Percentiles rank a stretch among this genome's conserved stretches.
These are phyloP conservation scores for Rhizophora apiculata DNA, from an alignment of 345 rosid genomes.

Conservation along the genomic window DNA sequence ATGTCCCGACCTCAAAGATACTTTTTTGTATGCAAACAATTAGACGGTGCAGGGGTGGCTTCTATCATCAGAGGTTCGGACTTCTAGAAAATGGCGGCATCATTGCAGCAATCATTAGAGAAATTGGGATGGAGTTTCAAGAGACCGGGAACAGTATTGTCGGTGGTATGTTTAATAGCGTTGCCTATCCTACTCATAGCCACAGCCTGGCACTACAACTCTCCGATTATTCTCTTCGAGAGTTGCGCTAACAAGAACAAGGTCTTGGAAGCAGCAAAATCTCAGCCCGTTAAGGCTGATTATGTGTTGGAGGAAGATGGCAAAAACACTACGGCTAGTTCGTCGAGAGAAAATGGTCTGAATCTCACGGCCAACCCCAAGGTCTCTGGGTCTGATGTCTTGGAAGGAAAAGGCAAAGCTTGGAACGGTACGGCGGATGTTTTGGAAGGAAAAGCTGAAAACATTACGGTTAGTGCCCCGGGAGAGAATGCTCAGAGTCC, in stretches of 20 bases:
- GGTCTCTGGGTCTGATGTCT: neutral
- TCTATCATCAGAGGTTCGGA: neutral
- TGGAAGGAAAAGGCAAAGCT: conserved; percentile 3
- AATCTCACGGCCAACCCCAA: conserved; percentile 8
- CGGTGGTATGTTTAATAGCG: conserved; percentile 10
- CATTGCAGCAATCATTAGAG: neutral
- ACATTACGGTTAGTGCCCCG: too few relatives aligned
- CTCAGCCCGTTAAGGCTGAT: too few relatives aligned
- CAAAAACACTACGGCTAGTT: too few relatives aligned
- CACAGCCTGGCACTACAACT: too few relatives aligned
- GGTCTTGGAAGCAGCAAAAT: neutral
- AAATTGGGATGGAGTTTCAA: conserved; percentile 5
- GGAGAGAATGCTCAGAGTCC: too few relatives aligned
- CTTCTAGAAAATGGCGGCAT: conserved; percentile 6
- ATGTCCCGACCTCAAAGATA: too few relatives aligned
- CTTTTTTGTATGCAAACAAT: too few relatives aligned
- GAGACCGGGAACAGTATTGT: conserved; percentile 3
- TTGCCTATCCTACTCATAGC: conserved; percentile 13
- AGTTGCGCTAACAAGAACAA: neutral
- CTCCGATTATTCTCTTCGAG: neutral
- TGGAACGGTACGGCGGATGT: neutral
- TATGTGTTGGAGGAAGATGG: too few relatives aligned
- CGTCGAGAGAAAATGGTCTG: too few relatives aligned
- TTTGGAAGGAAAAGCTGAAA: too few relatives aligned
- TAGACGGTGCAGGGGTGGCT: too few relatives aligned